Evolutionary conservation across 73 alveolate genomes (phyloP).

Genomic region (Blepharisma stoltei): DNA sequence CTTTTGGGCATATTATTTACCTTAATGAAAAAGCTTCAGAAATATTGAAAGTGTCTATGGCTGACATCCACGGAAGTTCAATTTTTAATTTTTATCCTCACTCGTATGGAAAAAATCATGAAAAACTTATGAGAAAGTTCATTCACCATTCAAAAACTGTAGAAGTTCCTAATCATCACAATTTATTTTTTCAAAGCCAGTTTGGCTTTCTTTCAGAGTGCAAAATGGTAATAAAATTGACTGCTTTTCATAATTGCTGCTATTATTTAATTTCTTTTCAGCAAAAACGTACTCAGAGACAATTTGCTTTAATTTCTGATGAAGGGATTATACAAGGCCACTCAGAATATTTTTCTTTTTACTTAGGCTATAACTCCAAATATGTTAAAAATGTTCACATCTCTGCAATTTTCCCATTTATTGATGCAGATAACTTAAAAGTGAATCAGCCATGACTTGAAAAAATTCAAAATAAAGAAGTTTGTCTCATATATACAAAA

Average conservation of each 20-base stretch:
- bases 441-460: too few species aligned
- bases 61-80: background rate
- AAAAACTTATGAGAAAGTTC: background rate
- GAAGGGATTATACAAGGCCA: background rate
- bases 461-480: too few species aligned
- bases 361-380: too few species aligned
- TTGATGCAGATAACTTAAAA: too few species aligned
- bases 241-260: background rate
- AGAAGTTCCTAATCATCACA: background rate
- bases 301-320: background rate
- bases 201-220: background rate
- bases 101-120: background rate
- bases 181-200: background rate
- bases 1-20: background rate
- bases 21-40: background rate
- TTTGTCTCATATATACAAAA: too few species aligned
- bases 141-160: background rate
- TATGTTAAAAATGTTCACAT: too few species aligned
- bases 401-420: too few species aligned
- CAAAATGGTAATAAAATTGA: background rate
- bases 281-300: background rate
- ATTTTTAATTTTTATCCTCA: background rate
- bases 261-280: background rate
- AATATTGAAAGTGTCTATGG: background rate
- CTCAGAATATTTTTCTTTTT: background rate